These are phyloP conservation scores for Erodium trifolium DNA, from an alignment of 441 rosid genomes.

Conservation along the genomic window DNA sequence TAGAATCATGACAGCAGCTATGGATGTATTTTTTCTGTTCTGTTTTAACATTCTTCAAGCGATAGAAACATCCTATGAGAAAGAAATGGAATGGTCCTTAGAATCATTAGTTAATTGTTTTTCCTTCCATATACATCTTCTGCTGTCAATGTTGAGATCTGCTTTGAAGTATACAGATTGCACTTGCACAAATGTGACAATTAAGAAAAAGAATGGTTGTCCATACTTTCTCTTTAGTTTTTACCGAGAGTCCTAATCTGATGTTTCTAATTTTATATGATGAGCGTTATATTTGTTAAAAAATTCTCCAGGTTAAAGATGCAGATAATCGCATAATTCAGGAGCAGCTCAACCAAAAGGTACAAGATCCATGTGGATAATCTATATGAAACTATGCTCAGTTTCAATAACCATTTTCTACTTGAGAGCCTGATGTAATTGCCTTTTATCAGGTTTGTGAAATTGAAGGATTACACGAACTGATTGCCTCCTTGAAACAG, in stretches of 20 bases:
- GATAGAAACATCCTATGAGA: background rate
- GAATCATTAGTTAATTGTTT: background rate
- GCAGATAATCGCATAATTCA: conserved; percentile 90
- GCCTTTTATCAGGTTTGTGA: conserved; percentile 46
- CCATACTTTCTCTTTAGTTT: background rate
- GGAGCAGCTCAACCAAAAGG: conserved; percentile 93
- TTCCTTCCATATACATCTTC: background rate
- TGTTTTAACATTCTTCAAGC: background rate
- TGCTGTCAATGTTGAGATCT: background rate
- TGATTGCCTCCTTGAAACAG: conserved; percentile 58
- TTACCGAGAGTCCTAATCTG: background rate
- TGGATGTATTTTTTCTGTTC: background rate
- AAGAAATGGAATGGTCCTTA: background rate
- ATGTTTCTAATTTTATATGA: conserved; percentile 18
- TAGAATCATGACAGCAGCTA: background rate
- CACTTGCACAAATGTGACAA: background rate
- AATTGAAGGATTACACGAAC: conserved; percentile 73
- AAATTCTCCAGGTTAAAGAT: conserved; percentile 59
- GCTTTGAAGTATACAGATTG: background rate
- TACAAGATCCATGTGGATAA: conserved; percentile 18
- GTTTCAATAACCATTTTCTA: background rate
- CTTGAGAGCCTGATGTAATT: conserved; percentile 24
- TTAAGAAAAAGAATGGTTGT: background rate
- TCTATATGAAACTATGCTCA: background rate
- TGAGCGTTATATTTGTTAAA: conserved; percentile 3